Conservation (phyloP, 1,139 yeast species). For the Meyerozyma sp. region DNA sequence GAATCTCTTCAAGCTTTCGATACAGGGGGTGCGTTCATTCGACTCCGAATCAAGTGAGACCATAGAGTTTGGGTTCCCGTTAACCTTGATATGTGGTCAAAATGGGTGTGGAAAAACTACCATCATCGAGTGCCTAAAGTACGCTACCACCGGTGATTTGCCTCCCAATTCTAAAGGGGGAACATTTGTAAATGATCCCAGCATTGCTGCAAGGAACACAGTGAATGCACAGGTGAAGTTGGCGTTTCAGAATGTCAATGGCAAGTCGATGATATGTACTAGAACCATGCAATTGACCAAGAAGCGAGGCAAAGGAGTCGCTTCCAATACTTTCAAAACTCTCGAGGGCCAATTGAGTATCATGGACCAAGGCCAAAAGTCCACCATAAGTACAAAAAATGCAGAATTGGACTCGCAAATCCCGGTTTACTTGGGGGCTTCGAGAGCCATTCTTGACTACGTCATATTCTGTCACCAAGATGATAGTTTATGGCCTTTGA, state of each 20-base stretch:
- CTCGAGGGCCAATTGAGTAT: slow-evolving; percentile 82
- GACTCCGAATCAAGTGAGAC: slow-evolving; percentile 79
- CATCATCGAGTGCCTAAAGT: slow-evolving; percentile 87
- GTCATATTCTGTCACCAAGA: slow-evolving; percentile 98
- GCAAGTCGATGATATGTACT: slow-evolving; percentile 78
- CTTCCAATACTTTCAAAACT: slow-evolving; percentile 73
- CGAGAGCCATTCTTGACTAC: slow-evolving; percentile 81
- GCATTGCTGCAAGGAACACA: slow-evolving; percentile 66
- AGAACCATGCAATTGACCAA: slow-evolving; percentile 74
- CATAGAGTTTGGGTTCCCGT: slow-evolving; percentile 83
- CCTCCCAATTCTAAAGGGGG: slow-evolving; percentile 98
- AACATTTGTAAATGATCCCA: slow-evolving; percentile 93
- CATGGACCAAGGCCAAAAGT: slow-evolving; percentile 58
- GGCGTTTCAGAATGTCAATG: slow-evolving; percentile 73
- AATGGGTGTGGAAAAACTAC: slow-evolving; percentile 99
- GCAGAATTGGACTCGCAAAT: slow-evolving; percentile 81
- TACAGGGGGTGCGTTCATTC: slow-evolving; percentile 88
- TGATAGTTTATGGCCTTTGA: slow-evolving; percentile 93
- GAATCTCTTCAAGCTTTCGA: slow-evolving; percentile 68
- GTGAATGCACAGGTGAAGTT: slow-evolving; percentile 88
- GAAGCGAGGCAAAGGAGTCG: slow-evolving; percentile 33
- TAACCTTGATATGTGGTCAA: slow-evolving; percentile 91
- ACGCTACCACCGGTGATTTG: slow-evolving; percentile 91
- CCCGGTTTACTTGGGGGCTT: slow-evolving; percentile 81
- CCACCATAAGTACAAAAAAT: slow-evolving; percentile 75